Evolutionary conservation across 176 grass and related monocot genomes (phyloP), one percentile per base, ranked within the genome.

Genomic region (Aegilops longissima): DNA sequence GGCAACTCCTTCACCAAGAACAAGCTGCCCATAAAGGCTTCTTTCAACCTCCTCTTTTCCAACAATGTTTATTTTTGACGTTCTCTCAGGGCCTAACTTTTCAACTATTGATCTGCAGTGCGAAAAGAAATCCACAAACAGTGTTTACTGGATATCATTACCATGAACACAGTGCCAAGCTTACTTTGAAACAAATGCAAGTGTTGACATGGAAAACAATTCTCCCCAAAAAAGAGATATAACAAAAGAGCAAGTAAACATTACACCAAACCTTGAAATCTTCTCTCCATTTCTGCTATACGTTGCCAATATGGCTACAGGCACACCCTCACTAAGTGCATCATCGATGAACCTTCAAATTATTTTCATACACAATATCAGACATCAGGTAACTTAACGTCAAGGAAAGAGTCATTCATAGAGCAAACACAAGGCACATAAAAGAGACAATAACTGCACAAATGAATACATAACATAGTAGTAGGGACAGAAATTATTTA

Each of bases 11-110:
- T 94, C 92, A 4, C 96, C 93, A 73, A 98, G 83, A 85, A 92
- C 89, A 90, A 98, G 96, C 67, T 96, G 96, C 9, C 96, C 96
- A 86, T 94, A 98, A 9, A 96, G 91, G 58, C 96, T 98, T 86
- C 45, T 85, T 91, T 95, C 89, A n/a, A 96, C 96, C 87, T 98
- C 96, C 56, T 85, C 86, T 78, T 92, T 96, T 54, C 96, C 96
- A 90, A 98, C 68, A 91, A 98, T 85, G 78, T 96, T 91, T 83
- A 93, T 63, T 85, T 96, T 95, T 42, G 88, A 94, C 29, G 80
- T 76, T 80, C 96, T 93, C 70, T 92, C 86, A 25, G 87, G 86
- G 17, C 96, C 96, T 79, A 98, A 76, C 69, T 94, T 96, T 45
- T 91, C 89, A 88, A 85, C 66, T 71, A 96, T 80, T 84, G 80